Evolutionary conservation across 768 basidiomycete species (phyloP), one percentile per base, ranked within the genome.

Genomic region (Imleria badia): DNA sequence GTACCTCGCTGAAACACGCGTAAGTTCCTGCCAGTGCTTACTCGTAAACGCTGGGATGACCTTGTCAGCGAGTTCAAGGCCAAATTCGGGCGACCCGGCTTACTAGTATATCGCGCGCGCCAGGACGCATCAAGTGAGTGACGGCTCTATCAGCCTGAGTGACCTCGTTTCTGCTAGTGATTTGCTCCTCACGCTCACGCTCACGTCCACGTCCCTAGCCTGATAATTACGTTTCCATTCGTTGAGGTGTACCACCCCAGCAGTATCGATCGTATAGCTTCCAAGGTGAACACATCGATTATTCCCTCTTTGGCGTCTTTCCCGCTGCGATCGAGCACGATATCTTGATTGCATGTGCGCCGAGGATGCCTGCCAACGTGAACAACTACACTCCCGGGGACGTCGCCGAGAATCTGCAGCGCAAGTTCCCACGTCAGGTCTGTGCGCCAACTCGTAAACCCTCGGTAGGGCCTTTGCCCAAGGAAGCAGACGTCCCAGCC

Each of bases 241-340:
- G 7, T 36, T 22, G 38, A 23, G 3, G 11, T 6, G 19, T 45
- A 33, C 33, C 34, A 31, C 31, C 33, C 34, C 30, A 34, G 11
- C 23, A 9, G 42, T 22, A 35, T 38, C 45, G 51, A 49, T 42
- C 31, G n/a, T 26, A 53, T 48, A n/a, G 6, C 20, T 52, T 71
- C 17, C 67, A 73, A 83, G 89, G 89, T 31, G 89, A 91, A 72
- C 88, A 92, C 65, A 87, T 92, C 67, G 90, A 92, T 69, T 92
- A 92, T 60, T 82, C 86, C 1, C 74, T 91, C 26, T 91, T 92
- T 60, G 91, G 91, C 5, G 90, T 90, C 9, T 78, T 94, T 34
- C 93, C 91, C 17, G 80, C 86, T n/a, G 92, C 91, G 0, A 80
- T 94, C 36, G 91, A 92, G 59, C 82, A 82, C 48, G 93, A 93